Conservation (phyloP, 371 early-diverging fungal species). For the Batkoa obscura region DNA sequence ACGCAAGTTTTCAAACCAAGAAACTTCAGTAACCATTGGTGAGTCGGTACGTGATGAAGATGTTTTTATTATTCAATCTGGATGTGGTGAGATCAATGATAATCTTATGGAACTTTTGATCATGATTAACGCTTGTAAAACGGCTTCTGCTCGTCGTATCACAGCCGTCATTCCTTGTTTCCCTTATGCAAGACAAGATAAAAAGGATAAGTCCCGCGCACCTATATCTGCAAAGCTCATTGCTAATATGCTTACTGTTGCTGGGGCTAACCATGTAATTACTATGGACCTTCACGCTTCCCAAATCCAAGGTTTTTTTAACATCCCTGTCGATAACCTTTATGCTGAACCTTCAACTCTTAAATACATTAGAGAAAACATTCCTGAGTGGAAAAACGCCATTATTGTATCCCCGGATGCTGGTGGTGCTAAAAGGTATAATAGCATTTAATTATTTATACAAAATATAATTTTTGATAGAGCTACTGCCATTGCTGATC, state of each 20-base stretch:
- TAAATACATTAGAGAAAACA: slow-evolving; percentile 64
- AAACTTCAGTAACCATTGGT: slow-evolving; percentile 70
- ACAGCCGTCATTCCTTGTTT: slow-evolving; percentile 89
- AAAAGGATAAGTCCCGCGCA: slow-evolving; percentile 65
- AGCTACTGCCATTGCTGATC: slow-evolving; percentile 69
- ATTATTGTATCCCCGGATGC: slow-evolving; percentile 92
- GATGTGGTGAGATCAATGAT: slow-evolving; percentile 73
- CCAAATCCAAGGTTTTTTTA: slow-evolving; percentile 92
- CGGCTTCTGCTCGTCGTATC: slow-evolving; percentile 63
- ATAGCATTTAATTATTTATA: background rate
- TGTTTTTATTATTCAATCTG: slow-evolving; percentile 82
- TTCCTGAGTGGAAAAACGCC: slow-evolving; percentile 56
- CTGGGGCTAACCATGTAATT: slow-evolving; percentile 85
- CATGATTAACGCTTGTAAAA: slow-evolving; percentile 76
- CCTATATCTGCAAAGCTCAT: slow-evolving; percentile 78
- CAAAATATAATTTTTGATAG: slow-evolving; percentile 14
- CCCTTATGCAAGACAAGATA: slow-evolving; percentile 74
- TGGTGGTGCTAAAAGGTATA: slow-evolving; percentile 88
- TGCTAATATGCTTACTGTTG: slow-evolving; percentile 67
- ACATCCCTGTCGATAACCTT: slow-evolving; percentile 88
- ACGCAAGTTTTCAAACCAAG: slow-evolving; percentile 61
- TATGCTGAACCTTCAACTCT: slow-evolving; percentile 67
- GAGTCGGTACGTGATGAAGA: slow-evolving; percentile 84
- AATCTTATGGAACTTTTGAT: slow-evolving; percentile 64
- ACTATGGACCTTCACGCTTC: slow-evolving; percentile 92